Base-by-base conservation (phyloP, 495 filamentous ascomycete genomes). In the Parathielavia appendiculata region DNA sequence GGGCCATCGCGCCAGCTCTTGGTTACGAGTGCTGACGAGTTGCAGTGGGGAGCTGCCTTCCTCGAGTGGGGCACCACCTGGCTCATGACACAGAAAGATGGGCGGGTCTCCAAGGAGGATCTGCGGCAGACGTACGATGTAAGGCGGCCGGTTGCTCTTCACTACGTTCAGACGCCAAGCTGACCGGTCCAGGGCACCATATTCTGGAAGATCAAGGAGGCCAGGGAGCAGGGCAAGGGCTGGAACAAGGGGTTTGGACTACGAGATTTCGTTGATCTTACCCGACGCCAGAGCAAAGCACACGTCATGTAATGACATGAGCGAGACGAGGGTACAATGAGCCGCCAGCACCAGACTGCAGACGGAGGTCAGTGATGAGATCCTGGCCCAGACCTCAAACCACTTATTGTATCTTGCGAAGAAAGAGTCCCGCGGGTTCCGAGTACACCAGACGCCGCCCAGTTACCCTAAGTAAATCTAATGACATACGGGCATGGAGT, bases 61-160 rank as follows among this genome's bases (percentile, higher is more conserved):
- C 78, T 80, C 61, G 78, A 76, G 69, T 73, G 76, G 56, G 66
- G 69, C 35, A 66, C 77, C 0, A 76, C 76, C 0, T 80, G 75
- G 70, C 62, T 82, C 22, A 57, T 82, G 17, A 63, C 76, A 59
- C 77, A 79, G 56, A 64, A 75, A 56, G 67, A 80, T 26, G 78
- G 77, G 0, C 62, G 67, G 14, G 63, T 81, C 8, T 70, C 66
- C 52, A 80, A 79, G 62, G 76, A 80, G 44, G 76, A 82, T 63
- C 43, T 79, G 20, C 61, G 72, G 35, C 60, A 62, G 35, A 63
- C 69, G 1, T 79, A 73, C 59, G 75, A 78, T 66, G 75, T 76
- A 54, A 68, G 72, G 32, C 11, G 49, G 0, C 47, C 6, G n/a
- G 13, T n/a, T 17, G 11, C 16, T 7, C 2, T 23, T 16, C 6